phyloP scores from a whole-genome alignment of 1,139 yeast species.

The Blastobotrys aristatus region DNA sequence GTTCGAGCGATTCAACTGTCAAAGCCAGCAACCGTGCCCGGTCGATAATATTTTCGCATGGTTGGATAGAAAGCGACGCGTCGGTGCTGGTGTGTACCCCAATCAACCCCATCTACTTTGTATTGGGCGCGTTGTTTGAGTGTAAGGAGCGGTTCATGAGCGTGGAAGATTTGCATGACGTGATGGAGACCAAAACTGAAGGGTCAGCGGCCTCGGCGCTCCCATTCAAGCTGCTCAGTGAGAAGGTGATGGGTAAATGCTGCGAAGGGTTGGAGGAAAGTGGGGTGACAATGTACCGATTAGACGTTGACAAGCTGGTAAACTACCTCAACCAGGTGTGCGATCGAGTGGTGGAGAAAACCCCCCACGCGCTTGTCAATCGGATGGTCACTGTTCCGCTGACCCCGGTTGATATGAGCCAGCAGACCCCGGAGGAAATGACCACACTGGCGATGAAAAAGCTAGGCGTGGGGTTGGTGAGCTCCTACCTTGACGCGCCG shows the following conservation, averaged over 20 bases:
- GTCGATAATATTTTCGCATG: constrained; percentile 22
- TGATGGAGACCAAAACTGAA: constrained; percentile 10
- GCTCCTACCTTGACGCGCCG: constrained; percentile 29
- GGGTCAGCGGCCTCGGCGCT: not conserved
- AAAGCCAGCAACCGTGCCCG: constrained; percentile 18
- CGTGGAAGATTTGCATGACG: constrained; percentile 32
- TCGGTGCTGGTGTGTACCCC: constrained; percentile 31
- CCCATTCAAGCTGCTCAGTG: constrained; percentile 4
- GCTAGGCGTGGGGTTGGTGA: constrained; percentile 29
- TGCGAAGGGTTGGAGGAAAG: constrained; percentile 18
- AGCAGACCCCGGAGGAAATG: constrained; percentile 24
- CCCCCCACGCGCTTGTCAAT: constrained; percentile 9
- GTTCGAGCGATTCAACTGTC: constrained; percentile 3
- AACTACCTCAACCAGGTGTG: constrained; percentile 15
- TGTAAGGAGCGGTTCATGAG: constrained; percentile 25
- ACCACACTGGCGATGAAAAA: constrained; percentile 22
- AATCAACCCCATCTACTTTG: constrained; percentile 30
- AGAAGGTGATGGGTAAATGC: constrained; percentile 2
- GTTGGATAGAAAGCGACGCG: constrained; percentile 21
- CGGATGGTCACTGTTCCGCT: not conserved
- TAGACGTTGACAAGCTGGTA: constrained; percentile 21
- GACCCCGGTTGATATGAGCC: constrained; percentile 20
- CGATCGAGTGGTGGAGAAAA: constrained; percentile 17
- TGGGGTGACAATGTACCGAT: constrained; percentile 19
- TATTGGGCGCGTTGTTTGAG: constrained; percentile 26